Evolutionary conservation across 2,329 filamentous ascomycete genomes (phyloP).

Genomic region (Penicillium sp.): DNA sequence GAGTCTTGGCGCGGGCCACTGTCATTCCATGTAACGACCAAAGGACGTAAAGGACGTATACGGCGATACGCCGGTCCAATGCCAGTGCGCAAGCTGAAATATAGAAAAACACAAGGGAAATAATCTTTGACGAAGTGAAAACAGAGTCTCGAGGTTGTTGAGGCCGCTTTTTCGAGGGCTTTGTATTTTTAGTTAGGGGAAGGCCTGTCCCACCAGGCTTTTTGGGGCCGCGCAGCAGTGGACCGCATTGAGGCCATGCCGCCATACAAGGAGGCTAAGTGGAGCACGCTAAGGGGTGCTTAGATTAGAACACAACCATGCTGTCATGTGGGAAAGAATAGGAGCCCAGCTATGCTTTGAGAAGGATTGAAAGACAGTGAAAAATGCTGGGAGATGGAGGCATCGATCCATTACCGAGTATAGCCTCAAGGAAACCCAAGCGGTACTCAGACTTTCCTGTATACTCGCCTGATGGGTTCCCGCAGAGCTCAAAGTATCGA

Average conservation of each 20-base stretch:
- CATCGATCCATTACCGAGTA: neutral
- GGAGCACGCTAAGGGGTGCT: constrained; percentile 26
- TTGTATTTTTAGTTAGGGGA: neutral
- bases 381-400: neutral
- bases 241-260: constrained; percentile 17
- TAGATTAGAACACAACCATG: constrained; percentile 21
- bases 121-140: neutral
- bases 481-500: neutral
- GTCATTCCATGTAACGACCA: constrained; percentile 4
- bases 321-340: constrained; percentile 7
- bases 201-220: constrained; percentile 19
- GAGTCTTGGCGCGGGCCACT: constrained; percentile 23
- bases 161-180: constrained; percentile 3
- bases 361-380: neutral
- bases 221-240: constrained; percentile 28
- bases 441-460: neutral
- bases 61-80: neutral
- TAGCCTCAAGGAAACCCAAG: neutral
- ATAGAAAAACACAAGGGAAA: neutral
- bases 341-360: neutral
- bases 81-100: neutral
- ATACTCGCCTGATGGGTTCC: neutral
- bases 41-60: neutral
- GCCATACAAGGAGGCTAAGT: constrained; percentile 17
- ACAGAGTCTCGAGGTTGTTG: neutral